Base-by-base conservation (phyloP, 495 filamentous ascomycete species). In the Xylaria flabelliformis region DNA sequence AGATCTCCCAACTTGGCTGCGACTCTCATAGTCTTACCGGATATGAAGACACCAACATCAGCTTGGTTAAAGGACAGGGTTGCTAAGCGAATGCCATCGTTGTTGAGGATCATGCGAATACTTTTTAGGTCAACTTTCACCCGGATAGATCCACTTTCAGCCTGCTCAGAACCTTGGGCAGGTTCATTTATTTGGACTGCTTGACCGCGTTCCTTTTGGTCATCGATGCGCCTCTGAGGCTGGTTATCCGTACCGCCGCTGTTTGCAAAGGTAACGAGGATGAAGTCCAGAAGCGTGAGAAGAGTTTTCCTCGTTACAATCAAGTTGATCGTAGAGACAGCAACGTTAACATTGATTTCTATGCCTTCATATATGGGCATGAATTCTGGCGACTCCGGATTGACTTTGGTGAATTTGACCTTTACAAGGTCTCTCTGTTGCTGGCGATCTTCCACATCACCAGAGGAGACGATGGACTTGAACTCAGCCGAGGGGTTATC, bases 71-170 rank as follows among this genome's bases (percentile, higher is more conserved):
- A 90, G 76, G 93, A 97, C 32, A 99, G 83, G 0, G 96, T 98
- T 55, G 95, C 96, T 21, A 99, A 86, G 36, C 95, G 90, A 65
- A 98, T 97, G 4, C 96, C 97, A 77, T 99, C 96, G 75, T 99
- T 98, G 79, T 99, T 99, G n/a, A 99, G 88, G 74, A 99, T 95
- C 63, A 98, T 86, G 17, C 92, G 88, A 76, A 99, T 97, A 84
- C 93, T 96, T 82, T 97, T 94, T 56, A 99, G 83, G 70, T 97
- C 90, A 32, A 97, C 90, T 83, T 97, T 97, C 82, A 99, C 94
- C 64, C 88, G 82, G 69, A 90, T 85, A 19, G 84, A 78, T 42
- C 84, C 85, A 46, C 82, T 50, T 53, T 79, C 76, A 42, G 69
- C 67, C 59, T 82, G 82, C 51, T 80, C 80, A 15, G 77, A 66